A percentile compares a stretch with the other conserved stretches of the same genome.
These are phyloP conservation scores for Backusella luteola DNA, from an alignment of 192 early-diverging fungal genomes.

Conservation along the genomic window DNA sequence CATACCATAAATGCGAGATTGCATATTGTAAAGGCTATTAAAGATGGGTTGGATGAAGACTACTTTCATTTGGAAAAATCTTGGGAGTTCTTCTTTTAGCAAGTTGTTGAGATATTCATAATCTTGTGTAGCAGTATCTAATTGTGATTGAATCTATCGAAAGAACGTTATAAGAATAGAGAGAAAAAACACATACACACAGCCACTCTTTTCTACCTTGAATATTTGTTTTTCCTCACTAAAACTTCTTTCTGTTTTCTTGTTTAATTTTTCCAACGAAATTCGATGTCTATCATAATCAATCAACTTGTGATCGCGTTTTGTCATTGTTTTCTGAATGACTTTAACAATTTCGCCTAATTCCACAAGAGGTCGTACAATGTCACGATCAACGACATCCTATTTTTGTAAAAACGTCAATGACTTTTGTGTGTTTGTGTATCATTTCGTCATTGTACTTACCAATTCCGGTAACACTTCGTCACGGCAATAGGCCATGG, in stretches of 20 bases:
- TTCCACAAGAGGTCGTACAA: constrained; percentile 77
- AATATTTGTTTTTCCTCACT: constrained; percentile 67
- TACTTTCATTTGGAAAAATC: constrained; percentile 67
- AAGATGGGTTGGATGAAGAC: constrained; percentile 88
- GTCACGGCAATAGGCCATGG: constrained; percentile 47
- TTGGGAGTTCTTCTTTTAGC: constrained; percentile 75
- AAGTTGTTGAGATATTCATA: constrained; percentile 83
- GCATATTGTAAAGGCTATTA: constrained; percentile 79
- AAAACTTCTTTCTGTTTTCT: constrained; percentile 61
- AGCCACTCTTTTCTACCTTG: constrained; percentile 41
- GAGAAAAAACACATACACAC: not conserved
- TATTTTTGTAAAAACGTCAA: constrained; percentile 13
- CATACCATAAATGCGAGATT: constrained; percentile 73
- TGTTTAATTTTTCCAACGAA: constrained; percentile 73
- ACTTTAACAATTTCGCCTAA: constrained; percentile 69
- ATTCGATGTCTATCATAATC: constrained; percentile 89
- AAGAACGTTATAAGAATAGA: not conserved
- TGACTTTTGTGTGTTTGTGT: not conserved
- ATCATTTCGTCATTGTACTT: not conserved
- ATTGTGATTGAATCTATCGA: constrained; percentile 55
- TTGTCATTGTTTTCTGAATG: constrained; percentile 81
- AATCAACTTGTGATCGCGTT: constrained; percentile 88
- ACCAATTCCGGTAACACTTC: constrained; percentile 64
- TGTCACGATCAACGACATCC: constrained; percentile 71
- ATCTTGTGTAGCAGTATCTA: constrained; percentile 82